These are phyloP conservation scores for Pichia phayaonensis DNA, from an alignment of 805 yeast species.

Conservation along the genomic window DNA sequence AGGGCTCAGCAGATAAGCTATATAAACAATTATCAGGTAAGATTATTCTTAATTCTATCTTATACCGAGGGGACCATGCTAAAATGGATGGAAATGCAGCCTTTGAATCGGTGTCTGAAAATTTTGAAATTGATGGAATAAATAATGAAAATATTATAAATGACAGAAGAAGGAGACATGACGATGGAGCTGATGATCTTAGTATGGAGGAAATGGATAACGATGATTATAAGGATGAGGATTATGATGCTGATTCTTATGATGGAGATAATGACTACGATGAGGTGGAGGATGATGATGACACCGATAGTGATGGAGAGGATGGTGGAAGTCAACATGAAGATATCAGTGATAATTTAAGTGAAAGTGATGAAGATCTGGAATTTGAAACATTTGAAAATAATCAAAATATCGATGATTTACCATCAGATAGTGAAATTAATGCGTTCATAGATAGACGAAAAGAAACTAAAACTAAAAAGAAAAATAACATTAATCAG, in stretches of 20 bases:
- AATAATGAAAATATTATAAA: conserved; percentile 7
- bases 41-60: neutral
- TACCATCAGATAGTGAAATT: conserved; percentile 5
- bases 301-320: neutral
- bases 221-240: conserved; percentile 29
- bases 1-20: neutral
- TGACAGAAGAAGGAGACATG: conserved; percentile 10
- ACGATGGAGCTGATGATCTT: conserved; percentile 16
- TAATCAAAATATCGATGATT: conserved; percentile 5
- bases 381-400: neutral
- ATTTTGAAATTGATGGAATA: neutral
- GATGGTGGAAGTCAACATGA: conserved; percentile 22
- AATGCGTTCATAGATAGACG: neutral
- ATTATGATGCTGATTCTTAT: conserved; percentile 28
- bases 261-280: conserved; percentile 27
- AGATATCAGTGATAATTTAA: conserved; percentile 3
- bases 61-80: no score
- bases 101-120: neutral
- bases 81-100: neutral
- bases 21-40: neutral
- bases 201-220: conserved; percentile 28
- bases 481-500: neutral
- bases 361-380: neutral
- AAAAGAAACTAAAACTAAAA: neutral
- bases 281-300: neutral